Percentiles rank a stretch among this genome's conserved stretches.
Evolutionary conservation across 1,284 basidiomycete genomes (phyloP).

Genomic region (Ustilago cynodontis): DNA sequence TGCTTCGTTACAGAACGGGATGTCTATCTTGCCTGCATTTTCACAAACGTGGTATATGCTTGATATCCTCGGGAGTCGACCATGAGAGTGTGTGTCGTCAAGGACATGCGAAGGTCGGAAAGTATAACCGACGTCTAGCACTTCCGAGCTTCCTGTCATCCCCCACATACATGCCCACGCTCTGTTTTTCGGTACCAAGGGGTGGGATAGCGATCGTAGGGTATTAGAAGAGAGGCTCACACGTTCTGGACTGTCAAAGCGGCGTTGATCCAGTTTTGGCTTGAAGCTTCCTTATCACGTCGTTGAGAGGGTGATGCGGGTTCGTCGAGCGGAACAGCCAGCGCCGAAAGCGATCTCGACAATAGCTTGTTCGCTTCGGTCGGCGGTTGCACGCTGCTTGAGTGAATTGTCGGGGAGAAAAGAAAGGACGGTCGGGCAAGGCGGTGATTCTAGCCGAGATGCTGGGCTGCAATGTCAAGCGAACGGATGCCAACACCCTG

Average conservation of each 20-base stretch:
- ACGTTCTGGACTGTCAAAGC: not conserved
- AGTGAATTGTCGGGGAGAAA: too few relatives aligned
- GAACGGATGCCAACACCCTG: not conserved
- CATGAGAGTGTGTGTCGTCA: not conserved
- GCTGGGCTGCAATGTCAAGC: not conserved
- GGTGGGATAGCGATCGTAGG: too few relatives aligned
- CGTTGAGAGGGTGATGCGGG: too few relatives aligned
- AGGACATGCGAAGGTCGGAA: not conserved
- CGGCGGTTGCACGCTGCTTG: too few relatives aligned
- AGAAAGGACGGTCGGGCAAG: too few relatives aligned
- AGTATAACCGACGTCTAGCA: conserved; percentile 21
- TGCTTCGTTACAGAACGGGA: not conserved
- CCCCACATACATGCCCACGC: not conserved
- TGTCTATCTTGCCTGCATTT: not conserved
- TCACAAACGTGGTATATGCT: not conserved
- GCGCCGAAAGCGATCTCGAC: conserved; percentile 7
- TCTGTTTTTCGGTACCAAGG: not conserved
- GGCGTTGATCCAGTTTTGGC: not conserved
- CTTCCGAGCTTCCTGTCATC: conserved; percentile 24
- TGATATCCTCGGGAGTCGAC: not conserved
- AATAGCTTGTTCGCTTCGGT: not conserved
- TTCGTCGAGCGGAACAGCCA: not conserved
- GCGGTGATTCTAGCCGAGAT: conserved; percentile 5
- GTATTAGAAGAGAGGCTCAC: too few relatives aligned
- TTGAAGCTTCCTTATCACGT: too few relatives aligned